phyloP scores from a whole-genome alignment of 2,329 filamentous ascomycete genomes.

The Sphaerulina vaccinii region DNA sequence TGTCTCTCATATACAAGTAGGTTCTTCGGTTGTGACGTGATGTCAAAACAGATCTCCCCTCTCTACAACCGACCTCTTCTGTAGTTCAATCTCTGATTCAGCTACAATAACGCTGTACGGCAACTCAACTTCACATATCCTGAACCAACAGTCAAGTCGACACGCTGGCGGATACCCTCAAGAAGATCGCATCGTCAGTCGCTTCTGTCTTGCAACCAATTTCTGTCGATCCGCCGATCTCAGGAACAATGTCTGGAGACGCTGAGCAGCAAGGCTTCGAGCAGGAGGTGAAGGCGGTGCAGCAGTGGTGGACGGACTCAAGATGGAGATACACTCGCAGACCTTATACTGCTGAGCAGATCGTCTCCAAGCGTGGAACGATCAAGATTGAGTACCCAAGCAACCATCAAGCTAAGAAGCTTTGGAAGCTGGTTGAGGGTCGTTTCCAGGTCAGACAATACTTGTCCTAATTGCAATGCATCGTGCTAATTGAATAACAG shows the following conservation, averaged over 20 bases:
- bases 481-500: constrained; percentile 45
- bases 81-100: constrained; percentile 6
- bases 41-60: constrained; percentile 21
- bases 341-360: constrained; percentile 93
- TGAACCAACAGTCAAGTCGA: constrained; percentile 9
- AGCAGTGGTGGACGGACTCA: constrained; percentile 90
- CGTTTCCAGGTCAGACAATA: constrained; percentile 71
- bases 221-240: constrained; percentile 30
- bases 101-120: neutral
- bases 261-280: constrained; percentile 73
- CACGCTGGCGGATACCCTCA: constrained; percentile 39
- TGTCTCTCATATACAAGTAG: constrained; percentile 15
- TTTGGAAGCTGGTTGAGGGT: constrained; percentile 84
- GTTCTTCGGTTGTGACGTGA: constrained; percentile 22
- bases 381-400: constrained; percentile 89
- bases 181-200: constrained; percentile 34
- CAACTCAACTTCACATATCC: neutral
- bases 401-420: constrained; percentile 86
- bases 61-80: constrained; percentile 17
- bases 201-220: constrained; percentile 31
- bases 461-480: neutral
- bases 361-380: constrained; percentile 90
- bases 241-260: constrained; percentile 39
- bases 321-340: constrained; percentile 92
- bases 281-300: constrained; percentile 81